Percentiles rank a stretch among this genome's conserved stretches.
Conservation (phyloP, 2,329 filamentous ascomycete genomes). For the Spiromastix sp. region DNA sequence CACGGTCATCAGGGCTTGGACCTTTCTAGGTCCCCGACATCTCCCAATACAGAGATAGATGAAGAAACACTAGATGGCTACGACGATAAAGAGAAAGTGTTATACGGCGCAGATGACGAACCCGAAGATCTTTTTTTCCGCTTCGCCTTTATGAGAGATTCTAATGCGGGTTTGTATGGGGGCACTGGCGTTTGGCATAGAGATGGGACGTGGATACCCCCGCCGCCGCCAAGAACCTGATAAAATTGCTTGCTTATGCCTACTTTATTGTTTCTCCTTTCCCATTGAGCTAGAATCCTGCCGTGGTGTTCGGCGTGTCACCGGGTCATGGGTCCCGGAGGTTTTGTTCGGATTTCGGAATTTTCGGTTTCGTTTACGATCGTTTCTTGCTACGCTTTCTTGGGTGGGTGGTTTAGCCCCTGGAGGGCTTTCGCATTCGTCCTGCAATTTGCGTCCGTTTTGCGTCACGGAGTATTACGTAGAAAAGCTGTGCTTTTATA, state of each 20-base stretch:
- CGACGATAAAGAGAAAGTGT: conserved; percentile 6
- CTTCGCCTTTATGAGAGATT: conserved; percentile 35
- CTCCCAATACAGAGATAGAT: conserved; percentile 4
- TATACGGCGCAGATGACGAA: conserved; percentile 9
- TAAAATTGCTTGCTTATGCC: background rate
- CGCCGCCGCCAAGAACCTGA: conserved; percentile 11
- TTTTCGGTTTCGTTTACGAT: too few relatives aligned
- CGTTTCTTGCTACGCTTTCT: too few relatives aligned
- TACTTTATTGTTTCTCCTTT: background rate
- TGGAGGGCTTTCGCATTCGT: too few relatives aligned
- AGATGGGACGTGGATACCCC: conserved; percentile 12
- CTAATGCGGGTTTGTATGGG: conserved; percentile 29
- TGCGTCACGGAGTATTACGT: too few relatives aligned
- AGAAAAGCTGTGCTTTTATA: too few relatives aligned
- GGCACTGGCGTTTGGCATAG: conserved; percentile 28
- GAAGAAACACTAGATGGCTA: conserved; percentile 10
- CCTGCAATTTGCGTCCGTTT: too few relatives aligned
- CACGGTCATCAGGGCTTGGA: conserved; percentile 31
- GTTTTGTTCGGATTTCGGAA: too few relatives aligned
- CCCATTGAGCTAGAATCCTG: too few relatives aligned
- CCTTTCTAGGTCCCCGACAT: conserved; percentile 15
- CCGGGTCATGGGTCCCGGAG: too few relatives aligned
- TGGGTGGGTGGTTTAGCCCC: too few relatives aligned
- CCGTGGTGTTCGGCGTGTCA: too few relatives aligned
- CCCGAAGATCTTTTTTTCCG: conserved; percentile 37